A percentile compares a stretch with the other conserved stretches of the same genome.
Evolutionary conservation across 768 basidiomycete genomes (phyloP).

Genomic region (Albatrellus ellisii): DNA sequence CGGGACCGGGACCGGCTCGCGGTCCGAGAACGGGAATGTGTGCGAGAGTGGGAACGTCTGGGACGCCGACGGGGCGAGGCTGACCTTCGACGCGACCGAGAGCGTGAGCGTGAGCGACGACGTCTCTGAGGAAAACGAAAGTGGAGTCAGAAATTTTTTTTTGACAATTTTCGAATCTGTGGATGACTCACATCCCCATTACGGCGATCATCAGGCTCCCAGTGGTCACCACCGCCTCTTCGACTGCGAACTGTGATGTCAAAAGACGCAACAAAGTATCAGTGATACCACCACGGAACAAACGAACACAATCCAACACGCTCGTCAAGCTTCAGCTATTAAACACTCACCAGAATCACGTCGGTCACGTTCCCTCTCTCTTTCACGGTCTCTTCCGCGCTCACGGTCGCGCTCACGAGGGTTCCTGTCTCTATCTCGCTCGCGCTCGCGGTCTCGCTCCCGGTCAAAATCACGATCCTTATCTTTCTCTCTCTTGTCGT

Average conservation of each 20-base stretch:
- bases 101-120: slow-evolving; percentile 40
- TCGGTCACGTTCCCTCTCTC: slow-evolving; percentile 15
- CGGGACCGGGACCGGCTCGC: slow-evolving; percentile 35
- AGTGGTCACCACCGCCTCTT: slow-evolving; percentile 48
- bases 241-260: slow-evolving; percentile 33
- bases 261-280: too few species aligned
- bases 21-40: slow-evolving; percentile 53
- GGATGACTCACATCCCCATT: slow-evolving; percentile 45
- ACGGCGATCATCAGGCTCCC: slow-evolving; percentile 74
- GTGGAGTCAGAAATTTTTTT: neutral
- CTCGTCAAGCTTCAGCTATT: too few species aligned
- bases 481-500: slow-evolving; percentile 43
- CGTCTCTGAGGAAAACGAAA: slow-evolving; percentile 6
- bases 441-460: slow-evolving; percentile 34
- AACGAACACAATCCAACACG: slow-evolving; percentile 11
- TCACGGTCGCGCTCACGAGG: slow-evolving; percentile 21
- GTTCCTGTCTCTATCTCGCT: slow-evolving; percentile 24
- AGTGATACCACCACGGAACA: slow-evolving; percentile 3
- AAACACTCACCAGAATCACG: slow-evolving; percentile 57
- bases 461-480: slow-evolving; percentile 29
- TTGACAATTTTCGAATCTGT: neutral
- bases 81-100: slow-evolving; percentile 61
- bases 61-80: slow-evolving; percentile 46
- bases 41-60: slow-evolving; percentile 45
- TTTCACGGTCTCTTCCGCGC: slow-evolving; percentile 31